Evolutionary conservation across 208 protist species (phyloP), one percentile per base, ranked within the genome.

Genomic region (Trypanosoma boissoni): DNA sequence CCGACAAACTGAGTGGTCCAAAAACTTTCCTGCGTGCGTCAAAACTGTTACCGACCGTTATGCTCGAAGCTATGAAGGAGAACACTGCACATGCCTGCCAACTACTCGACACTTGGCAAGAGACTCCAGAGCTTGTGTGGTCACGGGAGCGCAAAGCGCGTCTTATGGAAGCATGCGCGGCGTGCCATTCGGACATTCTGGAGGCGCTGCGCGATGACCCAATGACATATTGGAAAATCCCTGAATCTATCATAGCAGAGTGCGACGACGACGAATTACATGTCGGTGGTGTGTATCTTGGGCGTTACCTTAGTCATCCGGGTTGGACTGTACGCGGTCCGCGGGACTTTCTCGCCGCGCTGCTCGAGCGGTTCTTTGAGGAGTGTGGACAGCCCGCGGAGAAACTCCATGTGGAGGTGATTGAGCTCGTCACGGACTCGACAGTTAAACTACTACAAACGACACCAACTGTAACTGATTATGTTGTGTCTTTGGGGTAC

Each of bases 121-220:
- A 97, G 64, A 98, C 85, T 44, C 95, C 96, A 5, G 93, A 98
- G 62, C 72, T 98, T 5, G 77, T 97, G 12, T 98, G 96, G 95
- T 96, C 74, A 14, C 80, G 80, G 45, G 69, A 74, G 53, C 79
- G 79, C 6, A 74, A 83, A 42, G 71, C 72, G n/a, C 55, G 65
- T 37, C 81, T 89, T 24, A 58, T 89, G 2, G 54, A 62, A 4
- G 44, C 29, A 21, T 61, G 82, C 45, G 39, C 21, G 26, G 46
- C 14, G 0, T 69, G 60, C 34, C 63, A 71, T 16, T 45, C 36
- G 6, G 44, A 75, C 42, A 75, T 94, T 31, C 65, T 81, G 9
- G 18, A 23, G 0, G 24, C 58, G 20, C 56, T 92, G 5, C 20
- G 51, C 31, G 12, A 39, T 2, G 72, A 83, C 52, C 75, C 74